Percentiles rank a stretch among this genome's conserved stretches.
phyloP scores from a whole-genome alignment of 176 grass and related monocot species.

The Carex cristatella region DNA sequence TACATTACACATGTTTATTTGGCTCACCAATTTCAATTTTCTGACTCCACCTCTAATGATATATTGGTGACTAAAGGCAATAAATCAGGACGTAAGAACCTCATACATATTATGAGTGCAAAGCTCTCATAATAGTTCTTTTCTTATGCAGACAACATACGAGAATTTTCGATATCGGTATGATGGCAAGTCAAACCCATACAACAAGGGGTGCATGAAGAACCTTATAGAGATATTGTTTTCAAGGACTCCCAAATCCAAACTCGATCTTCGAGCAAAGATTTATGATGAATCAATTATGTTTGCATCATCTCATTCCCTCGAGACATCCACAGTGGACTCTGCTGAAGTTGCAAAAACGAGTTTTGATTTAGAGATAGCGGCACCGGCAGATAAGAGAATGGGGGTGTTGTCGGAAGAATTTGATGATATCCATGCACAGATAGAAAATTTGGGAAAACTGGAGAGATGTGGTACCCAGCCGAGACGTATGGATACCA shows the following conservation, averaged over 20 bases:
- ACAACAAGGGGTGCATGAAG: constrained; percentile 52
- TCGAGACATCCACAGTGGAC: constrained; percentile 18
- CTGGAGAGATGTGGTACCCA: constrained; percentile 52
- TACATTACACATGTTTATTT: too few relatives aligned
- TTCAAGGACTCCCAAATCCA: constrained; percentile 50
- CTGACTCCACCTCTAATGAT: too few relatives aligned
- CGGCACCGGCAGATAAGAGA: constrained; percentile 35
- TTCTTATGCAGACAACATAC: constrained; percentile 67
- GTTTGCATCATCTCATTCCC: constrained; percentile 28
- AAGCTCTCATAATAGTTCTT: neutral
- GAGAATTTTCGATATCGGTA: constrained; percentile 97
- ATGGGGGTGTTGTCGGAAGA: constrained; percentile 41
- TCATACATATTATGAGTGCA: neutral
- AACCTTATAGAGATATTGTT: constrained; percentile 70
- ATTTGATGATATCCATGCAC: constrained; percentile 60
- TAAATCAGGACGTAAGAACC: too few relatives aligned
- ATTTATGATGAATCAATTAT: constrained; percentile 41
- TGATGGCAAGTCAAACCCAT: constrained; percentile 66
- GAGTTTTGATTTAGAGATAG: constrained; percentile 53
- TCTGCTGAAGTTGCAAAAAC: constrained; percentile 47
- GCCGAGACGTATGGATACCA: constrained; percentile 33
- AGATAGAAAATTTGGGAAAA: constrained; percentile 47
- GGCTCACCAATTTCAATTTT: too few relatives aligned
- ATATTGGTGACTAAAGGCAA: too few relatives aligned
- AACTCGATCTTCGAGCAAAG: constrained; percentile 50